These are phyloP conservation scores for Fomitopsis pulvina DNA, from an alignment of 768 basidiomycete genomes.

Conservation along the genomic window DNA sequence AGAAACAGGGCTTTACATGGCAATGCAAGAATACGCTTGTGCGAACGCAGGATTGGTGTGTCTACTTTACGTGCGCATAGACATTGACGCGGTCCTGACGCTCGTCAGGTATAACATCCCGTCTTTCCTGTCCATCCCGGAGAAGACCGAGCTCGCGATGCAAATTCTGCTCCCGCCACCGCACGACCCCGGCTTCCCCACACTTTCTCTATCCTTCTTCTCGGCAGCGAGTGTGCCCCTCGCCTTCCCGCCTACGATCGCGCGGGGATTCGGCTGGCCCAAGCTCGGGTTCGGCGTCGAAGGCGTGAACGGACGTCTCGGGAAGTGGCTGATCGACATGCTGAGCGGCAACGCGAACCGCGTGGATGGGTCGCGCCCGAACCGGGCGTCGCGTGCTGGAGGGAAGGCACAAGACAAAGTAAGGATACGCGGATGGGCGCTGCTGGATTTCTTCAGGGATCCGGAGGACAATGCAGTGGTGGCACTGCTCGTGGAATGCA, in stretches of 20 bases:
- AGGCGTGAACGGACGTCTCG: slow-evolving; percentile 77
- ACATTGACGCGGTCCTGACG: neutral
- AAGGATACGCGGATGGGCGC: slow-evolving; percentile 64
- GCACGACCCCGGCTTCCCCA: slow-evolving; percentile 29
- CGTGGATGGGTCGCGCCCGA: neutral
- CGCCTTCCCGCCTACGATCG: slow-evolving; percentile 68
- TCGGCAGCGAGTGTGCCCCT: slow-evolving; percentile 80
- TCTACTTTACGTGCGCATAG: neutral
- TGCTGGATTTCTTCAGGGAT: slow-evolving; percentile 69
- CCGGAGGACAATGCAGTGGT: slow-evolving; percentile 47
- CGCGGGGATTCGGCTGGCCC: slow-evolving; percentile 83
- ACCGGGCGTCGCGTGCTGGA: slow-evolving; percentile 2
- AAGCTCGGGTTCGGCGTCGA: slow-evolving; percentile 70
- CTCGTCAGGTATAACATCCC: slow-evolving; percentile 67
- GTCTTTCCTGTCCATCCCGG: slow-evolving; percentile 76
- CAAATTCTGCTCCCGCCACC: slow-evolving; percentile 41
- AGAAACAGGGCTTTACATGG: slow-evolving; percentile 71
- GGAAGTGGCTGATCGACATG: slow-evolving; percentile 59
- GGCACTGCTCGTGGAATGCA: slow-evolving; percentile 71
- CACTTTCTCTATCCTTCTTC: slow-evolving; percentile 70
- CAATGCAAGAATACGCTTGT: slow-evolving; percentile 62
- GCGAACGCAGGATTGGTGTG: slow-evolving; percentile 81
- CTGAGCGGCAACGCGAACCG: slow-evolving; percentile 22
- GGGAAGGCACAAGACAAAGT: slow-evolving; percentile 18
- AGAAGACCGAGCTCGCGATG: slow-evolving; percentile 63